Conservation (phyloP, 345 rosid genomes). For the Lepidium africanum region DNA sequence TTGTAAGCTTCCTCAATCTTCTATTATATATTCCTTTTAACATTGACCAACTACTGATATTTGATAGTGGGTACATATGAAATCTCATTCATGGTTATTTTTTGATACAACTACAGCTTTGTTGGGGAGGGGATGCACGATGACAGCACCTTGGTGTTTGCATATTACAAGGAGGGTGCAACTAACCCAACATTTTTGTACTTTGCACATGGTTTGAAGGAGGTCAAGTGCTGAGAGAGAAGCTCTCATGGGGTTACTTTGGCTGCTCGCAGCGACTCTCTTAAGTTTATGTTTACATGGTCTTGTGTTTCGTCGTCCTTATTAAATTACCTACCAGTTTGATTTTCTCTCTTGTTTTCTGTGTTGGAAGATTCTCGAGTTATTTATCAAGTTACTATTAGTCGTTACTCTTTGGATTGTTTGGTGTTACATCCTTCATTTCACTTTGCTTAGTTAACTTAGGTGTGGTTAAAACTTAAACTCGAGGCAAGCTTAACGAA, state of each 20-base stretch:
- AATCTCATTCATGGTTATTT: not conserved
- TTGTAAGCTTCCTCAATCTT: constrained; percentile 46
- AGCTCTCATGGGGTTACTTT: not conserved
- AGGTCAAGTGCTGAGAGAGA: constrained; percentile 75
- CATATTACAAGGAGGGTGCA: constrained; percentile 96
- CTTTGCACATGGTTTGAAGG: constrained; percentile 76
- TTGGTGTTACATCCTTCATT: not conserved
- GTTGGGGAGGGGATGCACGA: constrained; percentile 95
- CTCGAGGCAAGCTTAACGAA: not conserved
- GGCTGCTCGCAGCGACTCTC: constrained; percentile 20
- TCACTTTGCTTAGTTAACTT: not conserved
- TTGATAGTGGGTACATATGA: not conserved
- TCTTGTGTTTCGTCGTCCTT: constrained; percentile 1
- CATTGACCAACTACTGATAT: not conserved
- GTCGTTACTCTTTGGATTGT: not conserved
- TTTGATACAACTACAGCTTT: constrained; percentile 42
- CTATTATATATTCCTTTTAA: not conserved
- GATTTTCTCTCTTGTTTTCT: not conserved
- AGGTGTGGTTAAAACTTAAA: not conserved
- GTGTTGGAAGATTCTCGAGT: constrained; percentile 7
- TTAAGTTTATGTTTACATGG: constrained; percentile 11
- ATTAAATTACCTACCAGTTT: constrained; percentile 5
- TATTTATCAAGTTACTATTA: constrained; percentile 6
- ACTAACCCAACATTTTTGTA: constrained; percentile 92
- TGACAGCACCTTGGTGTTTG: constrained; percentile 66